Evolutionary conservation across 1,284 basidiomycete genomes (phyloP).

Genomic region (Puccinia polysora): DNA sequence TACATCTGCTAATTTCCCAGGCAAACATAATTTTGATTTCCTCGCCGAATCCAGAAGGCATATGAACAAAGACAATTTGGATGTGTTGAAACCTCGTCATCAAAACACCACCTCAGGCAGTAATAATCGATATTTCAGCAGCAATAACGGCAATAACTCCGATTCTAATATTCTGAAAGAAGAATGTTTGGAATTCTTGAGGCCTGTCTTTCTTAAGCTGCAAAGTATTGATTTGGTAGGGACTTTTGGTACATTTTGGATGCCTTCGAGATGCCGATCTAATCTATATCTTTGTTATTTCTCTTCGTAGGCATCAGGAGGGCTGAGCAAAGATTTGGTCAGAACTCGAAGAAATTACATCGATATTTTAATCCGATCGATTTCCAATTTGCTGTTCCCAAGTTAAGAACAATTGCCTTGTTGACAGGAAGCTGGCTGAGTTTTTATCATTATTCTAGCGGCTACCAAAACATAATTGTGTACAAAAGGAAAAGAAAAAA

Average conservation of each 20-base stretch:
- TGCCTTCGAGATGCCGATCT: background rate
- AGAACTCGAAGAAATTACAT: constrained; percentile 26
- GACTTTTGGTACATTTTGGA: background rate
- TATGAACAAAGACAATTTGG: constrained; percentile 3
- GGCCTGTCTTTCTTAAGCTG: constrained; percentile 27
- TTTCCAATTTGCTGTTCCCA: constrained; percentile 17
- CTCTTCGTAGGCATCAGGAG: constrained; percentile 5
- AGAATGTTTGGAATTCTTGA: constrained; percentile 30
- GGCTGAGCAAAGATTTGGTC: constrained; percentile 17
- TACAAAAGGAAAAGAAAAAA: too few species aligned
- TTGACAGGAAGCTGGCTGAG: too few species aligned
- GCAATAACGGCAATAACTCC: constrained; percentile 9
- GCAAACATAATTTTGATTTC: constrained; percentile 7
- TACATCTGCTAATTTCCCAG: background rate
- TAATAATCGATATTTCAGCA: background rate
- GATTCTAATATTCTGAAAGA: constrained; percentile 22
- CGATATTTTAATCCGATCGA: constrained; percentile 30
- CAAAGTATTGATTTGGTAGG: constrained; percentile 42
- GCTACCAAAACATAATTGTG: too few species aligned
- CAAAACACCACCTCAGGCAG: background rate
- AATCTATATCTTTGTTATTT: background rate
- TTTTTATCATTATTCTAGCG: too few species aligned
- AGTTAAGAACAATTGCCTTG: too few species aligned
- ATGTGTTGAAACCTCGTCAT: background rate
- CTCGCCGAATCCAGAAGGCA: background rate